Percentiles rank a stretch among this genome's conserved stretches.
Evolutionary conservation across 2,329 filamentous ascomycete genomes (phyloP).

Genomic region (Colletotrichum karsti): DNA sequence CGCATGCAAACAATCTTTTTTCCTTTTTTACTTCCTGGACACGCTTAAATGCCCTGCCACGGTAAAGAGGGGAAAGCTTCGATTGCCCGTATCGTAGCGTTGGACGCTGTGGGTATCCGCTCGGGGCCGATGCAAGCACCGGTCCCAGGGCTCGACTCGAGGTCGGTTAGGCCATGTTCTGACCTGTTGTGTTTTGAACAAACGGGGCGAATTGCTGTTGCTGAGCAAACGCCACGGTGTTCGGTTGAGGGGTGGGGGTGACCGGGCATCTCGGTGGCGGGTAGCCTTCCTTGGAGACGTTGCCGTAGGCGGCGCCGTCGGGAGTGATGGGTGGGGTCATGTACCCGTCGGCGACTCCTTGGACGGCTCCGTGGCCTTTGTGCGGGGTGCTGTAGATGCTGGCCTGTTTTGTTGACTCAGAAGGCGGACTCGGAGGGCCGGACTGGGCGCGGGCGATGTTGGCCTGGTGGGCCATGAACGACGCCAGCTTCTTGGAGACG

Average conservation of each 20-base stretch:
- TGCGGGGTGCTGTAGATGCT: slow-evolving; percentile 81
- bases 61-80: slow-evolving; percentile 14
- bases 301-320: slow-evolving; percentile 68
- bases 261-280: slow-evolving; percentile 66
- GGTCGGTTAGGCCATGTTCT: slow-evolving; percentile 35
- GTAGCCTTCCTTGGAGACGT: slow-evolving; percentile 56
- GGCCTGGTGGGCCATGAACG: slow-evolving; percentile 68
- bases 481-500: slow-evolving; percentile 63
- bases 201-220: slow-evolving; percentile 54
- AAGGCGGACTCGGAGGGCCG: slow-evolving; percentile 67
- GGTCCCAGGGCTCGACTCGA: slow-evolving; percentile 5
- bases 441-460: slow-evolving; percentile 58
- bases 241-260: slow-evolving; percentile 65
- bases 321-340: slow-evolving; percentile 88
- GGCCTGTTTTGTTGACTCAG: slow-evolving; percentile 62
- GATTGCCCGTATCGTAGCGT: slow-evolving; percentile 24
- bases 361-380: slow-evolving; percentile 73
- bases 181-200: slow-evolving; percentile 49
- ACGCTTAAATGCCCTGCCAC: slow-evolving; percentile 17
- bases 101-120: slow-evolving; percentile 15
- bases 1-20: slow-evolving; percentile 31
- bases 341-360: slow-evolving; percentile 75
- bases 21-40: slow-evolving; percentile 25
- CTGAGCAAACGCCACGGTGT: slow-evolving; percentile 45
- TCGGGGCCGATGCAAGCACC: neutral